Percentiles rank a stretch among this genome's conserved stretches.
Conservation (phyloP, 1,139 yeast species). For the Candida smagusa region DNA sequence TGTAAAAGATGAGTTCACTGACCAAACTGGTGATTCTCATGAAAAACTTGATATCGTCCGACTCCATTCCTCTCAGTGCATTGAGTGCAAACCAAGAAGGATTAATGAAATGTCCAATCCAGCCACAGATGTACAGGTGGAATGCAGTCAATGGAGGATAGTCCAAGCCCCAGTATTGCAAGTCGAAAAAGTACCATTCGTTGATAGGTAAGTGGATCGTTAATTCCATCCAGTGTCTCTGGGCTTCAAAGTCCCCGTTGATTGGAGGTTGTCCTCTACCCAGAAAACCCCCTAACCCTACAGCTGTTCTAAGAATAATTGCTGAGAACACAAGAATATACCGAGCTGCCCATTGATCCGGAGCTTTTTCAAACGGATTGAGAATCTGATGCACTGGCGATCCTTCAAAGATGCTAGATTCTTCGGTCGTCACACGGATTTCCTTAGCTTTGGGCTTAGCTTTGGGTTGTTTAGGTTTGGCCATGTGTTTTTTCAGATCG, state of each 20-base stretch:
- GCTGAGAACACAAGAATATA: constrained; percentile 75
- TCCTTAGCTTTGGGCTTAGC: constrained; percentile 8
- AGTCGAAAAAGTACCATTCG: constrained; percentile 86
- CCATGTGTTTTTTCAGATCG: constrained; percentile 1
- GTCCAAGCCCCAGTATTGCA: constrained; percentile 94
- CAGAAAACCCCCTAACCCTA: constrained; percentile 86
- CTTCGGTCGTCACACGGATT: constrained; percentile 1
- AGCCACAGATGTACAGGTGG: constrained; percentile 81
- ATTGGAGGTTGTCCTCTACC: constrained; percentile 70
- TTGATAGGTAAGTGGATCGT: constrained; percentile 71
- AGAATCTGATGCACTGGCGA: constrained; percentile 42
- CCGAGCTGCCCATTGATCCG: constrained; percentile 87
- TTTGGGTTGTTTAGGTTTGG: constrained; percentile 5
- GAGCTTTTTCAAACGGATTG: constrained; percentile 51
- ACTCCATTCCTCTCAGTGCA: constrained; percentile 72
- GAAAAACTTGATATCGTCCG: constrained; percentile 62
- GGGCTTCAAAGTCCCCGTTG: constrained; percentile 97
- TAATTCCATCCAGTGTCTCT: constrained; percentile 95
- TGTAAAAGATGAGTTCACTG: constrained; percentile 70
- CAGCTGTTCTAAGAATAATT: constrained; percentile 73
- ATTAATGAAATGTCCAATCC: constrained; percentile 61
- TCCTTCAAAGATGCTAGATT: constrained; percentile 13
- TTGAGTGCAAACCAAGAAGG: constrained; percentile 74
- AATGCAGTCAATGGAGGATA: constrained; percentile 97
- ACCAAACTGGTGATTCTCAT: constrained; percentile 79